Percentiles rank a stretch among this genome's conserved stretches.
Evolutionary conservation across 495 filamentous ascomycete species (phyloP).

Genomic region (Friedmanniomyces endolithicus): DNA sequence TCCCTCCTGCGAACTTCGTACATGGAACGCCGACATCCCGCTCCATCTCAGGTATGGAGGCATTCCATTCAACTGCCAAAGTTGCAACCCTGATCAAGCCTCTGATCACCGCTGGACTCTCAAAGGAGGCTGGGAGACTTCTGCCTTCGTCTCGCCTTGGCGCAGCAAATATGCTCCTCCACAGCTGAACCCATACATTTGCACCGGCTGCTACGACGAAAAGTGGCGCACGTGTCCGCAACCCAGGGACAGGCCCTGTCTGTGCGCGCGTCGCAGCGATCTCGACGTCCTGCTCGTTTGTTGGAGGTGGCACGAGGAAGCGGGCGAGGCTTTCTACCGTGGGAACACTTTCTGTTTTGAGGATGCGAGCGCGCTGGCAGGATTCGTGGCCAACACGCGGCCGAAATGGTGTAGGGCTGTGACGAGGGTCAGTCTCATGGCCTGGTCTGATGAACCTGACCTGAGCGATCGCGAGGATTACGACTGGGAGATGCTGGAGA

Average conservation of each 20-base stretch:
- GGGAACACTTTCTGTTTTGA: conserved; percentile 10
- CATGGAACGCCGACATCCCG: background rate
- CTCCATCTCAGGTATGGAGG: background rate
- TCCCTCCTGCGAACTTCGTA: background rate
- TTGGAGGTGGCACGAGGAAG: conserved; percentile 2
- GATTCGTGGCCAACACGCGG: background rate
- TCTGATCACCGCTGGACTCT: background rate
- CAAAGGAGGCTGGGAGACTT: background rate
- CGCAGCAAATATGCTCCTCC: conserved; percentile 2
- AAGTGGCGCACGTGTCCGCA: background rate
- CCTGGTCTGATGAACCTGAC: background rate
- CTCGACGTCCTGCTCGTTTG: conserved; percentile 10
- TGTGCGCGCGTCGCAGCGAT: conserved; percentile 7
- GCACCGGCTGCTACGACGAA: conserved; percentile 5
- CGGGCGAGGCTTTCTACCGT: background rate
- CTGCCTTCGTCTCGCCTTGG: background rate
- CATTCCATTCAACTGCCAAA: background rate
- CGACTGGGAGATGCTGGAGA: too few relatives aligned
- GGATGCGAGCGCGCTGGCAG: background rate
- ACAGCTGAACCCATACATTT: background rate
- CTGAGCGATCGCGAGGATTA: background rate
- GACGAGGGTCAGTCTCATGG: background rate
- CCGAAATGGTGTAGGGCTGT: background rate
- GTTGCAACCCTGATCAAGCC: background rate
- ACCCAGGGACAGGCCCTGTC: background rate